Percentiles rank a stretch among this genome's conserved stretches.
phyloP scores from a whole-genome alignment of 805 yeast species.

The Wickerhamomyces hampshirensis region DNA sequence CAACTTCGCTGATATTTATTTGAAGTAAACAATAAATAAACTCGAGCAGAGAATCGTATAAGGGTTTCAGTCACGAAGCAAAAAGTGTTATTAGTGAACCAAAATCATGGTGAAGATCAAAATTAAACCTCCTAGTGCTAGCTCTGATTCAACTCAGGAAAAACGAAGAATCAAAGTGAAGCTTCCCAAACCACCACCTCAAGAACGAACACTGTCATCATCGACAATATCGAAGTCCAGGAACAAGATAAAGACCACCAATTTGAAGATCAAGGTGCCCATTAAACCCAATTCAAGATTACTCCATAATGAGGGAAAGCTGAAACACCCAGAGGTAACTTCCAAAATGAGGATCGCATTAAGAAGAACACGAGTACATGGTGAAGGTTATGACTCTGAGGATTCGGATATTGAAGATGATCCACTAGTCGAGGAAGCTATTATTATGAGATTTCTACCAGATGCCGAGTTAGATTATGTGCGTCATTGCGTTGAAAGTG shows the following conservation, averaged over 20 bases:
- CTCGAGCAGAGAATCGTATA: too few relatives aligned
- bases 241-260: slow-evolving; percentile 4
- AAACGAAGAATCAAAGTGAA: slow-evolving; percentile 14
- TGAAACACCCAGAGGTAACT: slow-evolving; percentile 27
- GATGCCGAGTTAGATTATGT: slow-evolving; percentile 69
- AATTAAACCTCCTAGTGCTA: slow-evolving; percentile 5
- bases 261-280: slow-evolving; percentile 12
- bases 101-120: slow-evolving; percentile 8
- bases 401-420: slow-evolving; percentile 96
- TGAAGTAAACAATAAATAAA: too few relatives aligned
- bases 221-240: slow-evolving; percentile 5
- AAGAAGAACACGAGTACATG: slow-evolving; percentile 67
- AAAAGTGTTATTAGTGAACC: too few relatives aligned
- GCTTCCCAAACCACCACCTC: slow-evolving; percentile 6
- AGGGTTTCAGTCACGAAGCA: too few relatives aligned
- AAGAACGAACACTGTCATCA: slow-evolving; percentile 2
- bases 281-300: slow-evolving; percentile 6
- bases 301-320: too few relatives aligned
- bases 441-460: slow-evolving; percentile 67
- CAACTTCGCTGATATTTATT: too few relatives aligned
- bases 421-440: slow-evolving; percentile 85
- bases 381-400: slow-evolving; percentile 95
- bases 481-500: slow-evolving; percentile 69
- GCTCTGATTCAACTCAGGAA: slow-evolving; percentile 3
- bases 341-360: slow-evolving; percentile 34